Evolutionary conservation across 2,329 filamentous ascomycete genomes (phyloP), one percentile per base, ranked within the genome.

Genomic region (Pseudopyrenochaeta lycopersici): DNA sequence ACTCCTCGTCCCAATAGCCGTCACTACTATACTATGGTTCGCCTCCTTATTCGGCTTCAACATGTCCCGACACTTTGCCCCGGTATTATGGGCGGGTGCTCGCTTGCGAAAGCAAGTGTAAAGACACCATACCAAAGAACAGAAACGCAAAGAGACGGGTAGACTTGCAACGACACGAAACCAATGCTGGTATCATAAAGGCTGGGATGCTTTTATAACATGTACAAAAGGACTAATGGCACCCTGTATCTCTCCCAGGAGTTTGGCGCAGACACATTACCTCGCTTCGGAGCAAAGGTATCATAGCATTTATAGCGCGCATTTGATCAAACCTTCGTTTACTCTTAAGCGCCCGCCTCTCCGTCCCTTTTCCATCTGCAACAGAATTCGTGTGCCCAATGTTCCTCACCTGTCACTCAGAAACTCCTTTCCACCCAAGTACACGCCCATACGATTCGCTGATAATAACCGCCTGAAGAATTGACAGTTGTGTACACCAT

Each of bases 1-100:
- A 3, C 78, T 90, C 12, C 79, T 90, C 29, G 77, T 85, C 11
- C 87, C 87, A 0, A 83, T 88, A 41, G 77, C 85, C n/a, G 77
- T 85, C 1, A 82, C 86, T 42, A 81, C 80, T 1, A 77, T 88
- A 23, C 67, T 89, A 21, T 90, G 86, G 86, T 73, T 83, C 49
- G 72, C 77, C 39, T 82, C 79, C 50, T 66, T 84, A 0, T 83
- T 83, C 60, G 81, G 80, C 1, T 78, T 82, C 49, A 82, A 82
- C 58, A 76, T 82, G 60, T 78, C 80, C 2, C 80, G 76, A 44
- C 80, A 82, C 57, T 72, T 83, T 20, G 81, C 80, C 33, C 81
- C 81, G 1, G 77, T 83, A 3, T 62, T 83, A 45, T 81, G 80
- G 78, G 79, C 80, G 15, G 80, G 80, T 10, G 78, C 81, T 3